Conservation (phyloP, 2,329 filamentous ascomycete species). For the Sporothrix globosa region DNA sequence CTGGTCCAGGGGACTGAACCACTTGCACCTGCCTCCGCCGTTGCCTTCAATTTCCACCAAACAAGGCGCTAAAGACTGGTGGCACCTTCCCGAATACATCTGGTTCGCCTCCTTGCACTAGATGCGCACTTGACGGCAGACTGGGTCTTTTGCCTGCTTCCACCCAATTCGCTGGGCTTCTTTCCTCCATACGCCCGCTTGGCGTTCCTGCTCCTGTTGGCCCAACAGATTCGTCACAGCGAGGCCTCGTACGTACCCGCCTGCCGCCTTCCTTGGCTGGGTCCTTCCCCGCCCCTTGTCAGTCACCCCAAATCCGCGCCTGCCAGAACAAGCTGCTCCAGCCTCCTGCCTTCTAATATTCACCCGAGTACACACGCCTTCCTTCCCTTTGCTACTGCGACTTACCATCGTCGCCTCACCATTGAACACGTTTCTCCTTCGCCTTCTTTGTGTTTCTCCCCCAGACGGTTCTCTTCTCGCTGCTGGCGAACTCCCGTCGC, state of each 20-base stretch:
- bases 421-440: not conserved
- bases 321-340: conserved; percentile 19
- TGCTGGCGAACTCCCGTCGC: not conserved
- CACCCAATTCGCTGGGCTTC: conserved; percentile 32
- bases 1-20: not conserved
- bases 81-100: not conserved
- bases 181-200: conserved; percentile 13
- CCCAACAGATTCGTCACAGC: not conserved
- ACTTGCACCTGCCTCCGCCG: conserved; percentile 12
- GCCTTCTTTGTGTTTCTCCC: not conserved
- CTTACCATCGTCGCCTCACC: not conserved
- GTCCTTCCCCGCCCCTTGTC: conserved; percentile 12
- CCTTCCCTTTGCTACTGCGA: conserved; percentile 10
- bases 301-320: not conserved
- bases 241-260: not conserved
- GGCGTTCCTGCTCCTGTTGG: not conserved
- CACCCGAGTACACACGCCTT: not conserved
- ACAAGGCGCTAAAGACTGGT: not conserved
- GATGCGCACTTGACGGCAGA: not conserved
- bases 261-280: not conserved
- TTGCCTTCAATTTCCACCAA: not conserved
- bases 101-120: conserved; percentile 16
- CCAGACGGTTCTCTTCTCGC: not conserved
- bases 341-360: conserved; percentile 12
- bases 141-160: conserved; percentile 22